These are phyloP conservation scores for Melampsora americana DNA, from an alignment of 1,284 basidiomycete species.

Conservation along the genomic window DNA sequence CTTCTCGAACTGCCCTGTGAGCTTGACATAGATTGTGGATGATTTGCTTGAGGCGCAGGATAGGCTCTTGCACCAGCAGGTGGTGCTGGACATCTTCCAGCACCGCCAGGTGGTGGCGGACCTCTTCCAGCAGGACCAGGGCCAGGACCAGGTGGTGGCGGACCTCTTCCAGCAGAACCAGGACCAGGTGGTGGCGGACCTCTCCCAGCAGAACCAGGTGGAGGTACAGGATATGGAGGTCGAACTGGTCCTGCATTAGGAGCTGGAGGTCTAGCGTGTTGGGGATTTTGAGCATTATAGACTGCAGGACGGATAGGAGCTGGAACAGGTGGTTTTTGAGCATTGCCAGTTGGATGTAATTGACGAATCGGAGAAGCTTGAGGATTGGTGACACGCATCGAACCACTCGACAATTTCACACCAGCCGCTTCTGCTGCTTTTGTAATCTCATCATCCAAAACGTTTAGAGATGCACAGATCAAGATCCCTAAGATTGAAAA, in stretches of 20 bases:
- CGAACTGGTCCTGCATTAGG: conserved; percentile 13
- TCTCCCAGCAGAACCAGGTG: no score
- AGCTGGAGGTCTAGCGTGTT: conserved; percentile 48
- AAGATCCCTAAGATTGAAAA: conserved; percentile 64
- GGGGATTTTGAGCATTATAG: conserved; percentile 25
- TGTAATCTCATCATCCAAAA: conserved; percentile 92
- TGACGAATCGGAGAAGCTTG: conserved; percentile 38
- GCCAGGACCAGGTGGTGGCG: no score
- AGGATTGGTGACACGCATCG: background rate
- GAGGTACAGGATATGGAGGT: no score
- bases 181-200: no score
- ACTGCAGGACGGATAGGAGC: conserved; percentile 28
- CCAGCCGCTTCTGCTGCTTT: conserved; percentile 71
- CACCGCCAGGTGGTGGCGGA: no score
- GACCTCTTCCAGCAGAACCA: no score
- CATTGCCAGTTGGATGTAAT: conserved; percentile 50
- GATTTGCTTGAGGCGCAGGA: no score
- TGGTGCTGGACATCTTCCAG: no score
- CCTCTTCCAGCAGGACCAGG: no score
- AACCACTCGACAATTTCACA: conserved; percentile 5
- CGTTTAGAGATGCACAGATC: conserved; percentile 90
- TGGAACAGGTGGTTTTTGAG: conserved; percentile 46
- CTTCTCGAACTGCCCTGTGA: no score
- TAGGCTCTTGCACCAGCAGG: no score
- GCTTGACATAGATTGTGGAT: no score